Evolutionary conservation across 148 eudicot genomes (phyloP).

Genomic region (Rhododendron mucronatum): DNA sequence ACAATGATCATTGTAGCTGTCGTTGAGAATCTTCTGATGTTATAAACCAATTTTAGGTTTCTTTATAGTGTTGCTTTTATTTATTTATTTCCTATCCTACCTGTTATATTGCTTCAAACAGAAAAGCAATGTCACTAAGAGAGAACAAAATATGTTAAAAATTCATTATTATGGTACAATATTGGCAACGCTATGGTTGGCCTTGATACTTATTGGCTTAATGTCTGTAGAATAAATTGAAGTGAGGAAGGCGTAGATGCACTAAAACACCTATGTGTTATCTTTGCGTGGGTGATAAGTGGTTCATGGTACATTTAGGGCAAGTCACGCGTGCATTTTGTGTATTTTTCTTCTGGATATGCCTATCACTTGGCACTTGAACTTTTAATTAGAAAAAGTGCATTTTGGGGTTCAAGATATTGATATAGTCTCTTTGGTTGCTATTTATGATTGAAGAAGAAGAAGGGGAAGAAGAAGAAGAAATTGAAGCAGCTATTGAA

Average conservation of each 20-base stretch:
- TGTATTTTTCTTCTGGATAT: conserved; percentile 1
- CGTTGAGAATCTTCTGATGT: neutral
- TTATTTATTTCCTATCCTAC: neutral
- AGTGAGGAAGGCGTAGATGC: neutral
- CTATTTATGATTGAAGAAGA: conserved; percentile 34
- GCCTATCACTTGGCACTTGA: neutral
- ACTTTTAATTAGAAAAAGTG: neutral
- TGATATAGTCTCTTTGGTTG: conserved; percentile 17
- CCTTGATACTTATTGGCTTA: neutral
- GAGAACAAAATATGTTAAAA: neutral
- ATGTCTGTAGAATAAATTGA: neutral
- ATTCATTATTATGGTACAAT: neutral
- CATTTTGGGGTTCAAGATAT: conserved; percentile 10
- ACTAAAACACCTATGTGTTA: neutral
- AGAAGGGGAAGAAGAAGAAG: conserved; percentile 61
- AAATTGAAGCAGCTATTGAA: conserved; percentile 84
- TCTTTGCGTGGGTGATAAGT: neutral
- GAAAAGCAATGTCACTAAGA: neutral
- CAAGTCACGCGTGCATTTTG: neutral
- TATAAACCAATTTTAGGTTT: neutral
- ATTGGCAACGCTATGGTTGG: neutral
- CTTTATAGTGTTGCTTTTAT: neutral
- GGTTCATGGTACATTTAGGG: neutral
- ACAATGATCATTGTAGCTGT: neutral
- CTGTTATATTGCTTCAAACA: neutral